Conservation (phyloP, 169 alveolate genomes). For the Eimeria acervulina region DNA sequence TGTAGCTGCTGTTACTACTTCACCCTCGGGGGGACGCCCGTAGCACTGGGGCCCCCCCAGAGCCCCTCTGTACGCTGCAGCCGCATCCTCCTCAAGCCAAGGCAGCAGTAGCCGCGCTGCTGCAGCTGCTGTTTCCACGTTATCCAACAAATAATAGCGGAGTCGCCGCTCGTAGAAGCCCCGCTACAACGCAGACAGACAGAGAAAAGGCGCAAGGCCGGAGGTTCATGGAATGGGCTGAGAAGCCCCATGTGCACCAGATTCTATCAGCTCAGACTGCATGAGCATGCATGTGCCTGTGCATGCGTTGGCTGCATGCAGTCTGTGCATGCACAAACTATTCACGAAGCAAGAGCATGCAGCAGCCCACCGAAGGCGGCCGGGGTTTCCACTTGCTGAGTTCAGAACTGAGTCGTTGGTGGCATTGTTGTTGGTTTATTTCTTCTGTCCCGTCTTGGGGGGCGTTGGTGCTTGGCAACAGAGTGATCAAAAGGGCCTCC, state of each 20-base stretch:
- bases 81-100: constrained; percentile 27
- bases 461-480: background rate
- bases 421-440: background rate
- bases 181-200: constrained; percentile 2
- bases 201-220: background rate
- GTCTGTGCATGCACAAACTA: background rate
- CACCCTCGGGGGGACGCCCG: background rate
- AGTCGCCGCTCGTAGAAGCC: constrained; percentile 51
- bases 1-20: background rate
- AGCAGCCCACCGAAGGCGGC: background rate
- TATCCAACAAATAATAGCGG: constrained; percentile 17
- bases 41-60: background rate
- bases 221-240: background rate
- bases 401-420: too few relatives aligned
- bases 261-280: background rate
- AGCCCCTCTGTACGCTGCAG: background rate
- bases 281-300: background rate
- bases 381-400: background rate
- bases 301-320: background rate
- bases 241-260: background rate
- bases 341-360: background rate
- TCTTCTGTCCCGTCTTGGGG: background rate
- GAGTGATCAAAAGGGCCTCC: constrained; percentile 8
- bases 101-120: constrained; percentile 32
- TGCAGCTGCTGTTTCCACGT: constrained; percentile 38